Percentiles rank a stretch among this genome's conserved stretches.
phyloP scores from a whole-genome alignment of 2,329 filamentous ascomycete species.

The Fusarium neocosmosporiellum region DNA sequence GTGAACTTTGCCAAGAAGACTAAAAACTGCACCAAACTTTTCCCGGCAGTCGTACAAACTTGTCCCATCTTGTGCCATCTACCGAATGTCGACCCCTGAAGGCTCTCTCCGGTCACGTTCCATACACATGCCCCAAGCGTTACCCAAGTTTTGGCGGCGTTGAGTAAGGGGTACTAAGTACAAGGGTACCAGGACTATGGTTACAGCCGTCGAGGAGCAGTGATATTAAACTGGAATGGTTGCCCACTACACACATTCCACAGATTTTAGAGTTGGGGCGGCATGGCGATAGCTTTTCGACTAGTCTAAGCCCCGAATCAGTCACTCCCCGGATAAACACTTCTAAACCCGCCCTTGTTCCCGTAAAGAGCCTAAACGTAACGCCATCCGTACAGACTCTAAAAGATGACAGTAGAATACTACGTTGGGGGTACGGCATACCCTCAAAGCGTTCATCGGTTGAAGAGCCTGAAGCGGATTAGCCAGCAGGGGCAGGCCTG shows the following conservation, averaged over 20 bases:
- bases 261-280: background rate
- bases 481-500: too few species aligned
- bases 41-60: background rate
- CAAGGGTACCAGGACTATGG: background rate
- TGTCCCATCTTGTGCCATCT: background rate
- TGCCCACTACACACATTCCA: background rate
- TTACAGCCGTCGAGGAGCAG: background rate
- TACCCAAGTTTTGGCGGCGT: background rate
- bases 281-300: background rate
- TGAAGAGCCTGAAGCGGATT: background rate
- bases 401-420: background rate
- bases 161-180: background rate
- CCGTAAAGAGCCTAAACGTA: background rate
- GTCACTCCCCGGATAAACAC: background rate
- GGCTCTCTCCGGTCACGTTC: background rate
- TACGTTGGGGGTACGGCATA: background rate
- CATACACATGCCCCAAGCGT: background rate
- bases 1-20: background rate
- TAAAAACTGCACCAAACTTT: background rate
- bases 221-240: background rate
- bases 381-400: background rate
- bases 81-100: background rate
- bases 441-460: background rate
- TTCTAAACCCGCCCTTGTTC: background rate
- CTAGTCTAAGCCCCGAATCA: background rate